Base-by-base conservation (phyloP, 768 basidiomycete genomes). In the Pulveroboletus sp. region DNA sequence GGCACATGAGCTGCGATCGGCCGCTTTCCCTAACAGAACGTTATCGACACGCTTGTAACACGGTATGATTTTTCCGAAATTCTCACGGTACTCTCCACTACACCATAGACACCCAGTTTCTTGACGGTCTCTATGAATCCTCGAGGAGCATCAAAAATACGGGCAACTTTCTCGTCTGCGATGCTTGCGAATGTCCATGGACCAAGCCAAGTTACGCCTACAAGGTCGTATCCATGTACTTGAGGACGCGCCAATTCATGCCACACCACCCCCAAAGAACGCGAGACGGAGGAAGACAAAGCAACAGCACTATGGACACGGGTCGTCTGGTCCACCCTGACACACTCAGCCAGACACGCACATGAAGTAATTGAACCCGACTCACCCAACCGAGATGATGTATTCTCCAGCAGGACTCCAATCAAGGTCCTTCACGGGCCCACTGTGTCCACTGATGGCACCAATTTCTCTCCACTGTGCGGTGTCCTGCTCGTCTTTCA, bases 121-220 rank as follows among this genome's bases (percentile, higher is more conserved):
- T 78, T 74, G n/a, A 85, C 63, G 10, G 79, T 70, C 28, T 82
- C 74, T 3, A 94, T 79, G 59, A 98, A 98, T 5, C 78, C 77
- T 17, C 76, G 76, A 6, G 96, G 89, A 8, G 94, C 93, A 62
- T 93, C 93, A 54, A 99, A 99, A 0, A 97, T 82, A 37, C 96
- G 81, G 11, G 83, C 82, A 10, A 98, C 93, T 68, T 98, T 98
- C 69, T 99, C 96, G 60, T 99, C 96, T 9, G 93, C 93, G 40
- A 93, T 85, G 57, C 90, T 94, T 17, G 85, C 86, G 63, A 97
- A 95, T 28, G 79, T 82, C 40, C 93, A 72, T 0, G 86, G 73
- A 50, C 79, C 76, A 40, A 95, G 75, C 66, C 92, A 94, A 3
- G 79, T 80, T 6, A 81, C 85, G 47, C 84, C 86, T 15, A 94